Base-by-base conservation (phyloP, 2,329 filamentous ascomycete genomes). In the Aureobasidium sp. region DNA sequence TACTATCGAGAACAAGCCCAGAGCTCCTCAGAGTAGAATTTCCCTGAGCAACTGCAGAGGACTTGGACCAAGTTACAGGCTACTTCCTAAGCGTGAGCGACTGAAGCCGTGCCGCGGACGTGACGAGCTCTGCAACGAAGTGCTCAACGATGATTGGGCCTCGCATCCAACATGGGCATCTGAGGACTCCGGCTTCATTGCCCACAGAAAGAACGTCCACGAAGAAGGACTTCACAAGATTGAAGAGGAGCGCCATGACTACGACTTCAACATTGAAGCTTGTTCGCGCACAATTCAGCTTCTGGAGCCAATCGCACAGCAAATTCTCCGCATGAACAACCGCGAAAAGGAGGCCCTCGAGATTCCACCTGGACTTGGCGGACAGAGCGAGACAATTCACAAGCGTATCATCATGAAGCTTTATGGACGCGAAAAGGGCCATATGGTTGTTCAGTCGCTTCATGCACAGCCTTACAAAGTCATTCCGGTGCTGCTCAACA, bases 151-250 rank as follows among this genome's bases (percentile, higher is more conserved):
- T 68, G 90, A 97, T 67, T 99, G 94, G 94, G 94, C 94, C 1
- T 97, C 93, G 29, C 94, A 99, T 76, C 94, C 94, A 3, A 99
- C 94, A 0, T 99, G 94, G 94, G 94, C 93, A 1, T 97, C 93
- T 0, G 94, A 99, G 74, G 94, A 99, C 71, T 96, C 90, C 48
- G 94, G 94, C 0, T 99, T 99, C 69, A 93, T 99, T 63, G 94
- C 94, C 14, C 94, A 99, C 76, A 86, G 93, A 65, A 99, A 99
- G 82, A 99, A 99, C 69, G 85, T 88, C 60, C 96, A 89, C 66
- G 94, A 99, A 73, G 94, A 99, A 74, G 89, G 89, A 35, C 84
- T 99, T 9, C 94, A 99, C 72, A 84, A 94, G 22, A 97, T 99
- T 64, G 94, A 99, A 75, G 94, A 99, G 75, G 94, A 99, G 73